These are phyloP conservation scores for Starmerella bombicola DNA, from an alignment of 805 yeast species.

Conservation along the genomic window DNA sequence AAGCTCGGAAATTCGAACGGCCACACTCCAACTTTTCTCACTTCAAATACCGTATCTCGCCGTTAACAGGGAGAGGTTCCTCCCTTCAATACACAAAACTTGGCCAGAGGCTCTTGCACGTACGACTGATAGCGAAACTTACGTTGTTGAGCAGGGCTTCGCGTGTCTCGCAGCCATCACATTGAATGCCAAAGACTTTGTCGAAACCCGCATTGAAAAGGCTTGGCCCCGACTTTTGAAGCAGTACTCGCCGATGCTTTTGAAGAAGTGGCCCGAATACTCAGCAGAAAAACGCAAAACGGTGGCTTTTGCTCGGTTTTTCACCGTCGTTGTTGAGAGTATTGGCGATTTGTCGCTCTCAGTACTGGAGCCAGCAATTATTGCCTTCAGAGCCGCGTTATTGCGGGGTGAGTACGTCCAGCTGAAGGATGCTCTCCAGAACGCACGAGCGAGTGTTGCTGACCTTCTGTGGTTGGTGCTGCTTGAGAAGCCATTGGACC, in stretches of 20 bases:
- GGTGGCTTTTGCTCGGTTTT: constrained; percentile 5
- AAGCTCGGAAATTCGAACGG: constrained; percentile 43
- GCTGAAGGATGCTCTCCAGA: background rate
- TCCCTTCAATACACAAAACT: constrained; percentile 40
- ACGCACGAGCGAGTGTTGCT: background rate
- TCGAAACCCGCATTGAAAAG: constrained; percentile 26
- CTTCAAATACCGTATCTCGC: constrained; percentile 42
- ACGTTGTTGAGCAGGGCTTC: constrained; percentile 27
- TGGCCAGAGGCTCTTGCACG: constrained; percentile 38
- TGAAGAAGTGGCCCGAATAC: constrained; percentile 19
- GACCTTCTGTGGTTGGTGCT: constrained; percentile 17
- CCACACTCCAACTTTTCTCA: constrained; percentile 41
- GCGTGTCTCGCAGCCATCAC: constrained; percentile 24
- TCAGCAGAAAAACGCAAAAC: constrained; percentile 12
- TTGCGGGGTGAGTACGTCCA: constrained; percentile 11
- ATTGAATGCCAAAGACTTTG: constrained; percentile 27
- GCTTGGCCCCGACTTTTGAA: constrained; percentile 17
- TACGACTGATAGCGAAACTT: constrained; percentile 26
- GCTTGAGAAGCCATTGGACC: constrained; percentile 2
- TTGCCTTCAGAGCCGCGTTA: constrained; percentile 12
- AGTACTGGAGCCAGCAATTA: constrained; percentile 9
- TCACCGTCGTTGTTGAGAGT: constrained; percentile 3
- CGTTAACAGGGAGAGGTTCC: constrained; percentile 34
- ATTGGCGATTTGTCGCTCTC: constrained; percentile 9
- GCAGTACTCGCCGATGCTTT: constrained; percentile 1